Base-by-base conservation (phyloP, 805 yeast genomes). In the Barnettozyma wickerhamii region DNA sequence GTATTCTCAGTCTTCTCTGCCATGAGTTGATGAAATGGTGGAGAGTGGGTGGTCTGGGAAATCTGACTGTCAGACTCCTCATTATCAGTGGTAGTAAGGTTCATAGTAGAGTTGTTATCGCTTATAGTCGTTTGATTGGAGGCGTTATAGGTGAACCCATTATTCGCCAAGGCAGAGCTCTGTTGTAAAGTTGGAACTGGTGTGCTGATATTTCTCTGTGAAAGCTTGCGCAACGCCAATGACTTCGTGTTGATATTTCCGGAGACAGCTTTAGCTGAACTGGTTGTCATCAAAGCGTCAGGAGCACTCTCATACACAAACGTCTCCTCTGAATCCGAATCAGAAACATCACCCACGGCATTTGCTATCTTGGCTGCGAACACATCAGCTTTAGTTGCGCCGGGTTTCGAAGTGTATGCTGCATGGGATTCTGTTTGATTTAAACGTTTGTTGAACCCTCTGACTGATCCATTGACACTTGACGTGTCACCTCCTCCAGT, bases 341-440 rank as follows among this genome's bases (percentile, higher is more conserved):
- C 79, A 46, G 84, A 87, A 33, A 79, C 90, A 52, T 88, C 96
- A 48, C 84, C 95, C 4, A 91, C 95, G 1, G 98, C 98, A 41
- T 88, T 82, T 7, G 96, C 98, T 46, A 93, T 70, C 52, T 84
- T 85, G 0, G 98, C 97, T 9, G 97, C 98, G 62, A 93, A 93
- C 45, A 88, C 78, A 56, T 90, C 98, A 0, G 96, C 93, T 55
- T 89, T 75, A 7, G 95, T 79, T 4, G 87, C 56, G 17, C 60
- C 62, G 19, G 63, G 55, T 21, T 53, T 45, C 4, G 48, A 23
- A 7, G 51, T 47, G 26, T 33, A 15, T 5, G 17, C 20, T 6
- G 41, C 10, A 29, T 51, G 50, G 19, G 43, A 33, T 12, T 55
- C 59, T 4, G 46, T 35, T 20, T 50, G 48, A 20, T 35, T 45